Base-by-base conservation (phyloP, 805 yeast genomes). In the Wickerhamiella siamensis region DNA sequence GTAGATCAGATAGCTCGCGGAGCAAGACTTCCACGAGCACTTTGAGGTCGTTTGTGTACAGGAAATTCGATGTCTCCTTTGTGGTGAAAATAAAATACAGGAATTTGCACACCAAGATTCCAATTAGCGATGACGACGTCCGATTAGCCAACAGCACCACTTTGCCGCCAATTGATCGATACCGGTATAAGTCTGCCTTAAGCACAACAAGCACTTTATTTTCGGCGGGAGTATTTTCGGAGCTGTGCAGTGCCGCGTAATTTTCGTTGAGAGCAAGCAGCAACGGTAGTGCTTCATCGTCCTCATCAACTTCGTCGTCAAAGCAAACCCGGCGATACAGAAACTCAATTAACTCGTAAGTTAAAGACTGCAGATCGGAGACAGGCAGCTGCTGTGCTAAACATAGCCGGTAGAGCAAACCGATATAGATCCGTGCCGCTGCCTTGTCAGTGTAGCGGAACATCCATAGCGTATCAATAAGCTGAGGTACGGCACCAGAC, bases 201-300 rank as follows among this genome's bases (percentile, higher is more conserved):
- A 87, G 56, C 2, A 71, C 69, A 4, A 68, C 64, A 52, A 80
- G 73, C 2, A 82, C 79, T 44, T 70, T 71, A 51, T 76, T 72
- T 47, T 38, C 40, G 19, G 17, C 14, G 16, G 33, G 44, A 17
- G 42, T 34, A 17, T 34, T 27, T n/a, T n/a, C n/a, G n/a, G n/a
- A n/a, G n/a, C n/a, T n/a, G 22, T 43, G 39, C 12, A 45, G 42
- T 32, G 83, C 79, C 78, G 87, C 74, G 59, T 75, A 87, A 59
- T 87, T 95, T 56, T 87, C 95, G 59, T 87, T 87, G 20, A 87
- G 63, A 1, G 84, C 77, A 32, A 87, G 63, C 10, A 87, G 58
- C 14, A 83, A 62, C 52, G 76, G 77, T 63, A 86, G 77, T 46
- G 79, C 76, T 32, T 41, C 46, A 54, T 79, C 78, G 36, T 70